These are phyloP conservation scores for Fistulinella staudtii DNA, from an alignment of 1,284 basidiomycete species.

Conservation along the genomic window DNA sequence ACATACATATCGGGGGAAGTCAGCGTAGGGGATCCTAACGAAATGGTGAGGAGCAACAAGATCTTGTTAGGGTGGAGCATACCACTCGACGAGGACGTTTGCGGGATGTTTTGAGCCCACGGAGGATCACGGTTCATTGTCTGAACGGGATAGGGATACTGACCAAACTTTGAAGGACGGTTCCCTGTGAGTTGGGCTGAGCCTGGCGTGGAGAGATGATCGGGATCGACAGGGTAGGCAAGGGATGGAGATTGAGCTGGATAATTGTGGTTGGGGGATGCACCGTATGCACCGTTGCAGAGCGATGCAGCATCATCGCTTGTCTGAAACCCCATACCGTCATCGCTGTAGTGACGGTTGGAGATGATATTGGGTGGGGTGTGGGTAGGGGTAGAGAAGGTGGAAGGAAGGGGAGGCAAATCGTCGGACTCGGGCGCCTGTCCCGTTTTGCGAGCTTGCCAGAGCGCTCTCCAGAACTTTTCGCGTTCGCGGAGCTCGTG, in stretches of 20 bases:
- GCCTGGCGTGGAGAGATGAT: conserved; percentile 37
- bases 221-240: conserved; percentile 41
- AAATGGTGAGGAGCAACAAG: conserved; percentile 51
- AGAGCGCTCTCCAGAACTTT: conserved; percentile 63
- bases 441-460: conserved; percentile 54
- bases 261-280: conserved; percentile 38
- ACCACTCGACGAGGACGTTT: conserved; percentile 42
- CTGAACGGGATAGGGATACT: conserved; percentile 52
- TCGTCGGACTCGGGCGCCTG: conserved; percentile 54
- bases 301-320: conserved; percentile 42
- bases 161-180: conserved; percentile 49
- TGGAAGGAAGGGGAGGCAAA: conserved; percentile 48
- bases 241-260: conserved; percentile 46
- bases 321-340: conserved; percentile 41
- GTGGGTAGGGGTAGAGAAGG: conserved; percentile 34
- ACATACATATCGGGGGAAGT: conserved; percentile 56
- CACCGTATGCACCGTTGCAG: conserved; percentile 42
- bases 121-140: conserved; percentile 47
- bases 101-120: conserved; percentile 47
- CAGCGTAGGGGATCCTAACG: conserved; percentile 54
- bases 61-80: conserved; percentile 41
- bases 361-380: conserved; percentile 18
- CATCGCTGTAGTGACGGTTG: conserved; percentile 37
- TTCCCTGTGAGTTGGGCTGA: conserved; percentile 36
- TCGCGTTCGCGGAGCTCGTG: conserved; percentile 67